Evolutionary conservation across 2,329 filamentous ascomycete species (phyloP), one percentile per base, ranked within the genome.

Genomic region (Monosporascus cannonballus): DNA sequence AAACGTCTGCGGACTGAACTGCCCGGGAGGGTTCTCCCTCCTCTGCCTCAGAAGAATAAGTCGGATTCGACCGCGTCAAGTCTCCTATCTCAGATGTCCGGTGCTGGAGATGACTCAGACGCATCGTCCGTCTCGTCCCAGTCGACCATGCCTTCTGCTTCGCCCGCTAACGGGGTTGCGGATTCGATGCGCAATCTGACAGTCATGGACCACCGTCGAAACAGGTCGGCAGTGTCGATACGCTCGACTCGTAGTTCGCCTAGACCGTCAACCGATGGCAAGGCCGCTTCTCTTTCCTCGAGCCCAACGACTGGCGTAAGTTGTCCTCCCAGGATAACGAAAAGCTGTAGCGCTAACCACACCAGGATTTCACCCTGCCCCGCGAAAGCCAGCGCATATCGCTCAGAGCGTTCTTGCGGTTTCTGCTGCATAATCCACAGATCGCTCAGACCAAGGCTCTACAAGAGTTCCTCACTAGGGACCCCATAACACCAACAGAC

Each of bases 321-420:
- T 54, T 49, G 17, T 36, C 18, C 14, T 9, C 41, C 41, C 14
- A 9, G 24, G 17, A 20, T n/a, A 6, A 14, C 18, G 8, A 17
- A 22, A 59, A 53, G n/a, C 57, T 62, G 30, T 58, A 64, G 38
- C 68, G 69, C 62, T 73, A 55, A 73, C 53, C 49, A 24, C 14
- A 37, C 42, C 53, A 84, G 67, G 74, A 77, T 22, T 69, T 89
- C 3, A 73, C 83, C 1, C 74, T 97, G 17, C 92, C 88, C 73
- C 83, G 94, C 41, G 94, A 99, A 73, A 87, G 84, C 60, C 94
- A 97, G 71, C 83, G 94, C 59, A 88, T 97, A 18, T 97, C 93
- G 2, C 76, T 99, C 4, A 83, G 94, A 51, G 92, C 94, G 1
- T 97, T 94, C 67, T 73, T 99, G n/a, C 83, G 94, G 42, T 90